Percentiles rank a stretch among this genome's conserved stretches.
phyloP scores from a whole-genome alignment of 805 yeast genomes.

The Candida nemodendra region DNA sequence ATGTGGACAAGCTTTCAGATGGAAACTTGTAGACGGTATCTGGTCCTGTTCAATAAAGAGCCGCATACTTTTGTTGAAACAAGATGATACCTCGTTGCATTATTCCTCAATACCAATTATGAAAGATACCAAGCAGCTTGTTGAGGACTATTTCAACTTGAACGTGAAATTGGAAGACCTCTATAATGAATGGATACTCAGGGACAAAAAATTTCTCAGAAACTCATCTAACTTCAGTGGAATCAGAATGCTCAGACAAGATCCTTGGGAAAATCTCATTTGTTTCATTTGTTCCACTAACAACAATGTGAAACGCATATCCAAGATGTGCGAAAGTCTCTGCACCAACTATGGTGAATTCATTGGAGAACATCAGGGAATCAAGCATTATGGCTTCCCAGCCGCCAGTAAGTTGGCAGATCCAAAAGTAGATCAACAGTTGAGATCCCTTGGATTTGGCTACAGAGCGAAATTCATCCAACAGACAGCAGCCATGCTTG shows the following conservation, averaged over 20 bases:
- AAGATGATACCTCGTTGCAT: slow-evolving; percentile 49
- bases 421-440: slow-evolving; percentile 30
- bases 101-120: slow-evolving; percentile 44
- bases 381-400: slow-evolving; percentile 73
- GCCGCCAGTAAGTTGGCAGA: slow-evolving; percentile 49
- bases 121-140: slow-evolving; percentile 40
- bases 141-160: slow-evolving; percentile 71
- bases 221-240: slow-evolving; percentile 51
- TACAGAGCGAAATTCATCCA: slow-evolving; percentile 88
- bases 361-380: slow-evolving; percentile 52
- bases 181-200: slow-evolving; percentile 59
- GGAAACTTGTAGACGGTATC: slow-evolving; percentile 61
- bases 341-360: slow-evolving; percentile 68
- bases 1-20: slow-evolving; percentile 83
- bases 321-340: slow-evolving; percentile 84
- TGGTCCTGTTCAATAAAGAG: slow-evolving; percentile 68
- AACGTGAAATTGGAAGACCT: slow-evolving; percentile 51
- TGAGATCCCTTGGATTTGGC: slow-evolving; percentile 70
- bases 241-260: slow-evolving; percentile 83
- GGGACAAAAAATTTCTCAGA: slow-evolving; percentile 49
- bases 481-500: slow-evolving; percentile 64
- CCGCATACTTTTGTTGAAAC: slow-evolving; percentile 63
- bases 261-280: slow-evolving; percentile 93
- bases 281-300: slow-evolving; percentile 95
- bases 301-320: slow-evolving; percentile 89